A percentile compares a stretch with the other conserved stretches of the same genome.
Conservation (phyloP, 164 flowering plant genomes). For the Vitis rotundifolia region DNA sequence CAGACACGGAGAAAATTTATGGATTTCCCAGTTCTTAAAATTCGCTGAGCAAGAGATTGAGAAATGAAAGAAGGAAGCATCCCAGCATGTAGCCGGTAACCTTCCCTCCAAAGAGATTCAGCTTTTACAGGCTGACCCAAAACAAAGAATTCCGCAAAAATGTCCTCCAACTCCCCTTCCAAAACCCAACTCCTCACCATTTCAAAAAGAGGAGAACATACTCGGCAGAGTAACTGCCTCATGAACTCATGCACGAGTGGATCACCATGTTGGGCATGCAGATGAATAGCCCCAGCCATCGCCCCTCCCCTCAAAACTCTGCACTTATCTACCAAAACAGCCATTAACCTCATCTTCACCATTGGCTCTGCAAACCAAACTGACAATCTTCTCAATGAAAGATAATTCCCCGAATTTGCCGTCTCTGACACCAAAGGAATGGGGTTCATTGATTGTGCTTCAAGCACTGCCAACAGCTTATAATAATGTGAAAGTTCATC, state of each 20-base stretch:
- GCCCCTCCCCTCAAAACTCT: constrained; percentile 89
- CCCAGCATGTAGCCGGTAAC: constrained; percentile 73
- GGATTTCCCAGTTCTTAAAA: constrained; percentile 94
- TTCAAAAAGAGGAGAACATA: constrained; percentile 96
- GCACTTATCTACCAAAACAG: constrained; percentile 90
- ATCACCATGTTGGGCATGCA: constrained; percentile 95
- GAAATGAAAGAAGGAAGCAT: constrained; percentile 96
- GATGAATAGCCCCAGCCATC: constrained; percentile 97
- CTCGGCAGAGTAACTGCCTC: constrained; percentile 76
- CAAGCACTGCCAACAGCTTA: constrained; percentile 90
- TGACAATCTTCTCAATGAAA: constrained; percentile 83
- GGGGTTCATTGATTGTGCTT: constrained; percentile 85
- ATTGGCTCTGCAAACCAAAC: constrained; percentile 97
- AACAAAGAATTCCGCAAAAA: constrained; percentile 84
- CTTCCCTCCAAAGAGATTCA: constrained; percentile 97
- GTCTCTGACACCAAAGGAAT: constrained; percentile 77
- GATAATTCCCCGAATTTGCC: constrained; percentile 64
- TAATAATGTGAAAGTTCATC: constrained; percentile 90
- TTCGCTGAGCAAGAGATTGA: constrained; percentile 80
- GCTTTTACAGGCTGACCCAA: constrained; percentile 89
- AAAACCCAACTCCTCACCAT: constrained; percentile 99
- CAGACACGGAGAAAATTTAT: constrained; percentile 96
- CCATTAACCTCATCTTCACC: constrained; percentile 97
- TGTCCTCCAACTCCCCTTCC: constrained; percentile 97
- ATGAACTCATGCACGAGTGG: constrained; percentile 90